Percentiles rank a stretch among this genome's conserved stretches.
Conservation (phyloP, 345 rosid genomes). For the Moricandia arvensis region DNA sequence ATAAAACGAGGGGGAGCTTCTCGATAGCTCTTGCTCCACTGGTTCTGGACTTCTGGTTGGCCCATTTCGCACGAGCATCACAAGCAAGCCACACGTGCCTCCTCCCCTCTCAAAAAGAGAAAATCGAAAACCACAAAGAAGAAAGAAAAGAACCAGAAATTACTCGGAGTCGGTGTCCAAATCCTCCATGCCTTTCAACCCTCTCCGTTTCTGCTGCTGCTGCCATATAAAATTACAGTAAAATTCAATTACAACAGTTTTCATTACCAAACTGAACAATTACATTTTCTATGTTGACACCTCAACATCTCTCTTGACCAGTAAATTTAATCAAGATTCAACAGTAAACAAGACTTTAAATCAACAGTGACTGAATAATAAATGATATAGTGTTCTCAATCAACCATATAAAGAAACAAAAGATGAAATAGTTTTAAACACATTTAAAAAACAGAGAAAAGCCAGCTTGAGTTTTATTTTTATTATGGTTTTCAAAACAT, state of each 20-base stretch:
- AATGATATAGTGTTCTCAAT: neutral
- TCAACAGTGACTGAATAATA: neutral
- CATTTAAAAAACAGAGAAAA: neutral
- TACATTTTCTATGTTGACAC: neutral
- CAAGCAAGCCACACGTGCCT: constrained; percentile 31
- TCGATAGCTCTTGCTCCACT: constrained; percentile 21
- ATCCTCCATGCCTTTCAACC: constrained; percentile 68
- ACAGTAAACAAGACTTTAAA: neutral
- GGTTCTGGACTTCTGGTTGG: constrained; percentile 1
- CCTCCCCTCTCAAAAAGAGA: neutral
- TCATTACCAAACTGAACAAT: neutral
- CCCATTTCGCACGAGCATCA: constrained; percentile 18
- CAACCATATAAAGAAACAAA: neutral
- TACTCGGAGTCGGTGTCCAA: constrained; percentile 64
- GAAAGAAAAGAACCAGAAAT: neutral
- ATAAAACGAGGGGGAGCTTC: neutral
- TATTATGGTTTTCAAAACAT: neutral
- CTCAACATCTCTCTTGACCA: neutral
- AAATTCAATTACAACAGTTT: neutral
- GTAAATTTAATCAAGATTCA: neutral
- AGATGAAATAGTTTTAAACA: neutral
- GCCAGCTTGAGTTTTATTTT: constrained; percentile 1
- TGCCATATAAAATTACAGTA: constrained; percentile 1
- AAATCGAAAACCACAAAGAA: neutral
- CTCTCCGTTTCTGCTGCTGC: constrained; percentile 67